These are phyloP conservation scores for Stevia rebaudiana DNA, from an alignment of 140 eudicot species.

Conservation along the genomic window DNA sequence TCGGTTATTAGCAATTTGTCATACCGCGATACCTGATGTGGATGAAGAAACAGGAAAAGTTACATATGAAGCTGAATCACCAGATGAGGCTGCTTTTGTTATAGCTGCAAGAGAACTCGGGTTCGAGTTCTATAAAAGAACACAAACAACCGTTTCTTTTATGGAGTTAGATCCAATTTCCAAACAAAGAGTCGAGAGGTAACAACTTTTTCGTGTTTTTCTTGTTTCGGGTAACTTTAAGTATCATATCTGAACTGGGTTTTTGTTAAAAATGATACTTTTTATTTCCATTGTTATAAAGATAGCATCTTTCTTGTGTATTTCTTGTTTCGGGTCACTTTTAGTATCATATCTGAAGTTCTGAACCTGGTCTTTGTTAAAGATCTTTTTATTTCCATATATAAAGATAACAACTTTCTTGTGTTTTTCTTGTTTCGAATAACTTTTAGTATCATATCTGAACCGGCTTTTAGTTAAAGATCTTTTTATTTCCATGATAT, in stretches of 20 bases:
- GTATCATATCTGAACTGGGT: not conserved
- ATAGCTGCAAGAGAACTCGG: constrained; percentile 90
- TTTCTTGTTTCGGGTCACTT: constrained; percentile 14
- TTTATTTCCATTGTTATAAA: constrained; percentile 34
- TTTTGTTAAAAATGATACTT: not conserved
- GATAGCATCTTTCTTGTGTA: constrained; percentile 11
- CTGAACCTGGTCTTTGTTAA: not conserved
- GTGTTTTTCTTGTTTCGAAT: not conserved
- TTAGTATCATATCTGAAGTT: not conserved
- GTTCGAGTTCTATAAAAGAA: constrained; percentile 77
- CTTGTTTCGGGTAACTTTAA: constrained; percentile 1
- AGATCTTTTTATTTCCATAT: constrained; percentile 16
- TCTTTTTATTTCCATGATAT: constrained; percentile 25
- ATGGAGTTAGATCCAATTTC: constrained; percentile 55
- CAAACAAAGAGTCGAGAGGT: constrained; percentile 64
- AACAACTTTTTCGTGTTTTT: not conserved
- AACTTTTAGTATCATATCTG: not conserved
- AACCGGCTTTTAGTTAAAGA: not conserved
- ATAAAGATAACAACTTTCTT: constrained; percentile 27
- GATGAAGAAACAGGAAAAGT: constrained; percentile 67
- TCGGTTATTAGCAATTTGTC: constrained; percentile 77
- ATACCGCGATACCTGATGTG: constrained; percentile 90
- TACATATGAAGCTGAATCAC: constrained; percentile 92
- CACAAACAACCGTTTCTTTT: constrained; percentile 66
- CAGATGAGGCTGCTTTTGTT: constrained; percentile 96